A percentile compares a stretch with the other conserved stretches of the same genome.
Evolutionary conservation across 768 basidiomycete species (phyloP).

Genomic region (Phanerodontia chrysosporium): DNA sequence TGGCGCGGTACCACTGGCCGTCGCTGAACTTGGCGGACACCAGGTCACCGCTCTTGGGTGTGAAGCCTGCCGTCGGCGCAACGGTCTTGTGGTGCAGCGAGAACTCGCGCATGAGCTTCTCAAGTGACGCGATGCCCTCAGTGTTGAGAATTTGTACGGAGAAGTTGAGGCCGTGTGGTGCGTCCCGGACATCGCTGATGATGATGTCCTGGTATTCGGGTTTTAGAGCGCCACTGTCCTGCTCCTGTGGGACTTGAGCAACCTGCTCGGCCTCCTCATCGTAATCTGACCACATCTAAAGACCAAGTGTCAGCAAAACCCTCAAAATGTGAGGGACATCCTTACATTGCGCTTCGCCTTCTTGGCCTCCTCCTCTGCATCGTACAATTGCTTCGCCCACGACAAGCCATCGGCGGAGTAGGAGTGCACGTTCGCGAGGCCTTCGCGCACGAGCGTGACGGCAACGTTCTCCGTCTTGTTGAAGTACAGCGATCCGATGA

Average conservation of each 20-base stretch:
- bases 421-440: conserved; percentile 81
- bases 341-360: conserved; percentile 70
- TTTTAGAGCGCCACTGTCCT: conserved; percentile 53
- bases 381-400: conserved; percentile 75
- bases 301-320: too few relatives aligned
- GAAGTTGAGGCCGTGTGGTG: conserved; percentile 68
- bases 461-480: conserved; percentile 89
- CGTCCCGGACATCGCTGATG: conserved; percentile 78
- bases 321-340: too few relatives aligned
- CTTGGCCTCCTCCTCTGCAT: conserved; percentile 90
- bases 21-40: conserved; percentile 95
- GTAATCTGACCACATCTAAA: conserved; percentile 88
- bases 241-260: conserved; percentile 39
- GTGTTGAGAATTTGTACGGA: conserved; percentile 92
- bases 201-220: conserved; percentile 91
- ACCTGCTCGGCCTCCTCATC: conserved; percentile 68
- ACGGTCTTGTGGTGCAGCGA: conserved; percentile 77
- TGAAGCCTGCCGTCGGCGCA: conserved; percentile 60
- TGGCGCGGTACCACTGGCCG: conserved; percentile 91
- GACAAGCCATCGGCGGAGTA: conserved; percentile 82
- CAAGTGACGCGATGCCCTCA: conserved; percentile 87
- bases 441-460: conserved; percentile 77
- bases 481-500: conserved; percentile 83
- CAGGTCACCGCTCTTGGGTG: conserved; percentile 81
- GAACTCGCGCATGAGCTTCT: conserved; percentile 93